These are phyloP conservation scores for Boletus tylopilopsis DNA, from an alignment of 768 basidiomycete species.

Conservation along the genomic window DNA sequence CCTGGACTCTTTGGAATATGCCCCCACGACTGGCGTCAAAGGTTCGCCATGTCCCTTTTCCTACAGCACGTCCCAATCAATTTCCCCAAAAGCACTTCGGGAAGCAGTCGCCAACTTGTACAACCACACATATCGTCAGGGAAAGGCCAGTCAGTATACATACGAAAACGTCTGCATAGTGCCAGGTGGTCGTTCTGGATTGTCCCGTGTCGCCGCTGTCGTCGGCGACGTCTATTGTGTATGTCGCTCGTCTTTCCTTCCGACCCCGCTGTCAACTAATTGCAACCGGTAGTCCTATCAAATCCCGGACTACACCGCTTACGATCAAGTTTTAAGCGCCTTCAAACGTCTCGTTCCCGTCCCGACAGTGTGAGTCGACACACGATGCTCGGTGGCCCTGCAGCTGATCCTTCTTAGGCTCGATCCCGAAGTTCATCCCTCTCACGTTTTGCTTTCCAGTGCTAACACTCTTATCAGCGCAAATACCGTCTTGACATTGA, in stretches of 20 bases:
- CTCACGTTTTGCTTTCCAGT: background rate
- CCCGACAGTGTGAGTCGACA: constrained; percentile 70
- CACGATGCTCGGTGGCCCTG: background rate
- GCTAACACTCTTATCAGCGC: constrained; percentile 31
- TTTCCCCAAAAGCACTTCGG: constrained; percentile 54
- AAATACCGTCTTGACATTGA: constrained; percentile 78
- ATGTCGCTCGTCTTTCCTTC: constrained; percentile 12
- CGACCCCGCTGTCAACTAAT: background rate
- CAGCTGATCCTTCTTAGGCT: constrained; percentile 32
- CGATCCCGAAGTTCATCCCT: constrained; percentile 39
- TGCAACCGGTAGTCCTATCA: constrained; percentile 63
- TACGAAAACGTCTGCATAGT: constrained; percentile 94
- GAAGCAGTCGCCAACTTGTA: constrained; percentile 90
- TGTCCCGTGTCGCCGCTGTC: constrained; percentile 89
- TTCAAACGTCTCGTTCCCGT: constrained; percentile 90
- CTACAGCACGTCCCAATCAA: constrained; percentile 1
- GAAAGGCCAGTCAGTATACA: constrained; percentile 81
- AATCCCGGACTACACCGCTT: constrained; percentile 89
- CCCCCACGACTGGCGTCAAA: constrained; percentile 89
- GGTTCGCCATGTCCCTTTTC: constrained; percentile 35
- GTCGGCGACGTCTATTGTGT: constrained; percentile 87
- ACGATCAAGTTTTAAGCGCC: constrained; percentile 78
- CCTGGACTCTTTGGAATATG: constrained; percentile 79
- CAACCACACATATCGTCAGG: constrained; percentile 82
- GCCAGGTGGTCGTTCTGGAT: constrained; percentile 86